A percentile compares a stretch with the other conserved stretches of the same genome.
phyloP scores from a whole-genome alignment of 1,284 basidiomycete species.

The Violaceomyces palustris region DNA sequence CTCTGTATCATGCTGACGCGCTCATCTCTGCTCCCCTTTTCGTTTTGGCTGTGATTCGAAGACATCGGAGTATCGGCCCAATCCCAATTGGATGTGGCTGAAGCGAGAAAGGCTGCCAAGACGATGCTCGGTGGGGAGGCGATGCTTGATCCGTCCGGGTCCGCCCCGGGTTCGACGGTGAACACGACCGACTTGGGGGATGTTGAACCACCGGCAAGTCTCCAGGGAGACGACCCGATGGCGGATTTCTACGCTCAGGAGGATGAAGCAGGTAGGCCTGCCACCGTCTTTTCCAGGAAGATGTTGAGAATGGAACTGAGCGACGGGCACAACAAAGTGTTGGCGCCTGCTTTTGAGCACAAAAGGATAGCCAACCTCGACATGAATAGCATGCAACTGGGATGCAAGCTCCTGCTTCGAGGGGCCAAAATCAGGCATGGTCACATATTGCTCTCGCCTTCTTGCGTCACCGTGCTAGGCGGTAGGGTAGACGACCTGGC shows the following conservation, averaged over 20 bases:
- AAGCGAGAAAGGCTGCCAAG: conserved; percentile 15
- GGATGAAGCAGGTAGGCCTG: conserved; percentile 55
- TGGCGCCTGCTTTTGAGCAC: conserved; percentile 58
- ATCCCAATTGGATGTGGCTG: conserved; percentile 22
- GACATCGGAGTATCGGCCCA: conserved; percentile 22
- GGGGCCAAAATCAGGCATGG: conserved; percentile 8
- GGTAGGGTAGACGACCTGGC: conserved; percentile 9
- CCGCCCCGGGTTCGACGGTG: not conserved
- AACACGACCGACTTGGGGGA: not conserved
- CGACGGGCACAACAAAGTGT: conserved; percentile 86
- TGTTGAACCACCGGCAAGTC: not conserved
- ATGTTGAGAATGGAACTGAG: conserved; percentile 76
- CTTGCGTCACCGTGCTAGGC: conserved; percentile 11
- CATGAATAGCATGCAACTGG: conserved; percentile 22
- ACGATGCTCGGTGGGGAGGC: not conserved
- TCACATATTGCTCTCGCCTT: conserved; percentile 10
- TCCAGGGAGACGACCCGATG: conserved; percentile 11
- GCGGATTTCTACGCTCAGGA: conserved; percentile 28
- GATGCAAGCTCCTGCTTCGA: conserved; percentile 18
- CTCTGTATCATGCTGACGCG: not conserved
- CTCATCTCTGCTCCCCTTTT: not conserved
- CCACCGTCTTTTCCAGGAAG: conserved; percentile 93
- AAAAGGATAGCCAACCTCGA: conserved; percentile 13
- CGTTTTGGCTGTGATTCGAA: conserved; percentile 1
- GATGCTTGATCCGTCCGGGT: not conserved